phyloP scores from a whole-genome alignment of 2,329 filamentous ascomycete genomes.

The Fusarium sp. region DNA sequence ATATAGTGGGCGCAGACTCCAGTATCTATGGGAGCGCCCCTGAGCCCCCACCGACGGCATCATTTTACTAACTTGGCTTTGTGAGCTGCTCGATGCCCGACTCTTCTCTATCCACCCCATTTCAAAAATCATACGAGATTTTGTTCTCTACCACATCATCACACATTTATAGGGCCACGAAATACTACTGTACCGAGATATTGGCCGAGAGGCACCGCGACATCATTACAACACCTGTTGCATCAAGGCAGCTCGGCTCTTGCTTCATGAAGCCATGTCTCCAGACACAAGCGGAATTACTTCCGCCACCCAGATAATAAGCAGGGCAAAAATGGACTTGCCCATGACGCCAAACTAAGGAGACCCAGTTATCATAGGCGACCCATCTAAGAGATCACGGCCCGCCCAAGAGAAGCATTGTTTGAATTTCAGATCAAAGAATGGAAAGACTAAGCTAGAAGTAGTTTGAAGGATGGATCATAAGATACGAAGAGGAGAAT shows the following conservation, averaged over 20 bases:
- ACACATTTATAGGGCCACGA: not conserved
- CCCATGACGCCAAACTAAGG: constrained; percentile 19
- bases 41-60: constrained; percentile 34
- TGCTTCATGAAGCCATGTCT: constrained; percentile 6
- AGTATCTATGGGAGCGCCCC: constrained; percentile 3
- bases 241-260: constrained; percentile 34
- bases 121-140: constrained; percentile 30
- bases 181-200: not conserved
- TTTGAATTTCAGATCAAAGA: not conserved
- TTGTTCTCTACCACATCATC: constrained; percentile 19
- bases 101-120: constrained; percentile 46
- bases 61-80: constrained; percentile 38
- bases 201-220: constrained; percentile 29
- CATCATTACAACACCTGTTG: constrained; percentile 46
- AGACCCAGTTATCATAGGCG: constrained; percentile 6
- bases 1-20: too few species aligned
- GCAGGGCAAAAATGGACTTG: constrained; percentile 18
- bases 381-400: constrained; percentile 24
- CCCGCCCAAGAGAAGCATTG: not conserved
- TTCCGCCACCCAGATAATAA: constrained; percentile 10
- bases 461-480: constrained; percentile 1
- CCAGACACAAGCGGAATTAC: constrained; percentile 16
- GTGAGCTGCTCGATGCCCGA: constrained; percentile 39
- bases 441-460: not conserved
- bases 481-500: too few species aligned